These are phyloP conservation scores for Prunus mira DNA, from an alignment of 306 rosid species.

Conservation along the genomic window DNA sequence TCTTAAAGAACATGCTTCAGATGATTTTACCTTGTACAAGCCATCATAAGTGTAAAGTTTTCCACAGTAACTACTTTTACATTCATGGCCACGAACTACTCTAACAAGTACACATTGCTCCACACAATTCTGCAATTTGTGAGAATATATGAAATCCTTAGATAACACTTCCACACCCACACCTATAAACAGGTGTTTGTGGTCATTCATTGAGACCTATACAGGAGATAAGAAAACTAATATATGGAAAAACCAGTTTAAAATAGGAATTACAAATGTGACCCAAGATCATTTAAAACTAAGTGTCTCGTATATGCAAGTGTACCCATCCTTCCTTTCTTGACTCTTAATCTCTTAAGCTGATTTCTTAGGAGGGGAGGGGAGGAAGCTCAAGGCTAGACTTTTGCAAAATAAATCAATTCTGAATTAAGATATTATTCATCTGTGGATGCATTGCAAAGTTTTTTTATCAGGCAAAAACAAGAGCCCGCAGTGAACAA, in stretches of 20 bases:
- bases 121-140: conserved; percentile 60
- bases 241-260: too few species aligned
- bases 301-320: too few species aligned
- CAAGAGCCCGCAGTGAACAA: too few species aligned
- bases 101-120: conserved; percentile 76
- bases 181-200: not conserved
- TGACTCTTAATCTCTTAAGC: too few species aligned
- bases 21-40: conserved; percentile 70
- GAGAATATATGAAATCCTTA: conserved; percentile 23
- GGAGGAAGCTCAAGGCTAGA: too few species aligned
- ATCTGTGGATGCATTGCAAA: not conserved
- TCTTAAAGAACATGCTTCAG: conserved; percentile 4
- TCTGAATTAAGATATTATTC: not conserved
- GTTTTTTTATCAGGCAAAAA: not conserved
- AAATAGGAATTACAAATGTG: too few species aligned
- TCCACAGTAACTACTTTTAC: conserved; percentile 63
- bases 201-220: not conserved
- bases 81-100: conserved; percentile 88
- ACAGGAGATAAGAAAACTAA: too few species aligned
- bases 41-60: conserved; percentile 97
- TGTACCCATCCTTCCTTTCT: too few species aligned
- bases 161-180: conserved; percentile 1
- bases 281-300: too few species aligned
- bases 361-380: too few species aligned
- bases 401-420: too few species aligned